Evolutionary conservation across 2,329 filamentous ascomycete species (phyloP), one percentile per base, ranked within the genome.

Genomic region (Alternaria rosae): DNA sequence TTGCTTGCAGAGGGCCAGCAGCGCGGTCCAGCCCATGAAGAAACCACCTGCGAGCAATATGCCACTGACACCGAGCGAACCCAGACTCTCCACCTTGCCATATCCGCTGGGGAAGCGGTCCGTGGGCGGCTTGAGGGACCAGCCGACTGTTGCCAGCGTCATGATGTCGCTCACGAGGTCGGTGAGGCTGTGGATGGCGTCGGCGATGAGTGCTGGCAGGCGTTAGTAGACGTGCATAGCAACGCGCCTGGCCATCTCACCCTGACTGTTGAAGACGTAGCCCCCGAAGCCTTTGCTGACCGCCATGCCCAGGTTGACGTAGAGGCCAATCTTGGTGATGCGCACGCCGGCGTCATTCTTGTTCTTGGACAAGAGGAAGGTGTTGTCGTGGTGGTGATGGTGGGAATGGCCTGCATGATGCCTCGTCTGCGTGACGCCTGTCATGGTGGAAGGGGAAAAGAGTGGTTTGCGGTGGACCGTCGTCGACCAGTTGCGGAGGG

Each of bases 41-140:
- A 97, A 82, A 53, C 95, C 95, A 65, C 95, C 95, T 50, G 90
- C 88, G 3, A 99, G 86, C 71, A 99, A 85, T 82, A 99, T 91
- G 66, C 93, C 90, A 70, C 94, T 97, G 32, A 99, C 95, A 15
- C 94, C 95, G 61, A 99, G 83, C 21, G 93, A 95, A 20, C 95
- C 95, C 76, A 99, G 82, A 73, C 93, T 97, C 84, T 99, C 95
- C n/a, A 99, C 88, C 83, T 99, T 99, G 76, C 95, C 95, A 77
- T 97, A 99, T 2, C 95, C 95, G 72, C 89, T 88, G 3, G 95
- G 95, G 76, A 97, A 99, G 42, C 87, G 87, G 57, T 91, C 86
- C 11, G 92, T 92, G 0, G 95, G 93, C 6, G 92, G 90, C 72
- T 91, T 93, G 62, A 98, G 82, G 62, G 94, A 97, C 89, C 92